Percentiles rank a stretch among this genome's conserved stretches.
Conservation (phyloP, 140 eudicot species). For the Cichorium intybus region DNA sequence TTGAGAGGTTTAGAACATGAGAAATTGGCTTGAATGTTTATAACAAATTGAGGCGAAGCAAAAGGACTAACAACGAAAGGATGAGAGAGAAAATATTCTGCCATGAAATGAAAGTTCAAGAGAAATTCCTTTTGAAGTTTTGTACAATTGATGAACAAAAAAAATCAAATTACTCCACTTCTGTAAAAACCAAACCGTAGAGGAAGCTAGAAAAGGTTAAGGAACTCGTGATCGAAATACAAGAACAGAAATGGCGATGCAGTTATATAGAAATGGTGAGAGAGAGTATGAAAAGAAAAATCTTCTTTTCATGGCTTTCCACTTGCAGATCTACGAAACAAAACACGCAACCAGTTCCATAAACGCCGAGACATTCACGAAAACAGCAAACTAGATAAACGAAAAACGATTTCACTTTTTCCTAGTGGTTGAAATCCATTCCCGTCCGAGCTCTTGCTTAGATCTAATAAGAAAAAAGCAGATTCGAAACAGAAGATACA, state of each 20-base stretch:
- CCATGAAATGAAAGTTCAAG: conserved; percentile 30
- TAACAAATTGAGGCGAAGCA: conserved; percentile 25
- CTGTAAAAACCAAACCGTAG: conserved; percentile 6
- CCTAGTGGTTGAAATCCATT: conserved; percentile 6
- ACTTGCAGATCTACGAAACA: conserved; percentile 78
- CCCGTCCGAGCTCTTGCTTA: conserved; percentile 5
- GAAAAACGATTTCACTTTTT: conserved; percentile 10
- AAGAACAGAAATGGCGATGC: conserved; percentile 24
- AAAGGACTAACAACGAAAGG: conserved; percentile 24
- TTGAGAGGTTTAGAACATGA: neutral
- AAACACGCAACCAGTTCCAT: conserved; percentile 52
- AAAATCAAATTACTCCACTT: neutral
- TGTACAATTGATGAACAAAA: conserved; percentile 23
- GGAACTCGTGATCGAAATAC: conserved; percentile 7
- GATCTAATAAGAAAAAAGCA: conserved; percentile 29
- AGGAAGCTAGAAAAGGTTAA: conserved; percentile 29
- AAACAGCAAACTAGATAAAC: conserved; percentile 37
- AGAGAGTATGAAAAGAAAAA: neutral
- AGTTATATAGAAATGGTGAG: conserved; percentile 14
- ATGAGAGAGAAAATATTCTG: conserved; percentile 32
- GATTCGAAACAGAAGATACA: neutral
- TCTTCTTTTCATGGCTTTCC: conserved; percentile 60
- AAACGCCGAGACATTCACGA: conserved; percentile 56
- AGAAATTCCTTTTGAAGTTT: conserved; percentile 29
- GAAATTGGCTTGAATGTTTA: conserved; percentile 9